Evolutionary conservation across 2,329 filamentous ascomycete genomes (phyloP).

Genomic region (Fusarium praegraminearum): DNA sequence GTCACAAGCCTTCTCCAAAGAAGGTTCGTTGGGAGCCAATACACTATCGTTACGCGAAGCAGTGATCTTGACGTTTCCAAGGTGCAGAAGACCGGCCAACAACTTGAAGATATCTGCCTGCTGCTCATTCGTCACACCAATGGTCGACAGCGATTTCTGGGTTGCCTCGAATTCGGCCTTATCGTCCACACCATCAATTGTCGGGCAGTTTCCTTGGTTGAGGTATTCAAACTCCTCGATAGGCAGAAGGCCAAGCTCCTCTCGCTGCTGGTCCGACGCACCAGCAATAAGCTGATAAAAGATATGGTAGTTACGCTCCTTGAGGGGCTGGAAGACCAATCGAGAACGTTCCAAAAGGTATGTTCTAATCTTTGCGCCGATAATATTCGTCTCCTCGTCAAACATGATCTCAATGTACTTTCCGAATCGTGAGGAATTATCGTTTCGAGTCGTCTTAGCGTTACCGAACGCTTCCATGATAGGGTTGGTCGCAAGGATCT

Average conservation of each 20-base stretch:
- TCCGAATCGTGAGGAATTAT: constrained; percentile 98
- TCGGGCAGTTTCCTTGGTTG: constrained; percentile 91
- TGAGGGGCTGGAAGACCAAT: constrained; percentile 95
- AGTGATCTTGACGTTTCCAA: constrained; percentile 96
- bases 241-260: constrained; percentile 81
- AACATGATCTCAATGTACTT: constrained; percentile 99
- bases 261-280: constrained; percentile 83
- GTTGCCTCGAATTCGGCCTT: constrained; percentile 93
- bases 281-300: constrained; percentile 98
- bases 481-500: constrained; percentile 96
- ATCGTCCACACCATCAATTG: constrained; percentile 95
- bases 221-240: constrained; percentile 95
- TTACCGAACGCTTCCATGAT: constrained; percentile 99
- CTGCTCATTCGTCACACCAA: constrained; percentile 80
- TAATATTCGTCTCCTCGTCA: constrained; percentile 93
- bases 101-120: constrained; percentile 91
- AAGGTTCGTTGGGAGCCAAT: constrained; percentile 82
- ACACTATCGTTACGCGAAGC: constrained; percentile 90
- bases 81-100: constrained; percentile 88
- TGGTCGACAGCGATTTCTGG: constrained; percentile 85
- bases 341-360: constrained; percentile 95
- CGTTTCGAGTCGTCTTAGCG: constrained; percentile 99
- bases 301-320: constrained; percentile 98
- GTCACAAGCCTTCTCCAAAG: constrained; percentile 81
- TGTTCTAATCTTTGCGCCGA: constrained; percentile 95